These are phyloP conservation scores for Acanthamoeba castellanii DNA, from an alignment of 208 protist genomes.

Conservation along the genomic window DNA sequence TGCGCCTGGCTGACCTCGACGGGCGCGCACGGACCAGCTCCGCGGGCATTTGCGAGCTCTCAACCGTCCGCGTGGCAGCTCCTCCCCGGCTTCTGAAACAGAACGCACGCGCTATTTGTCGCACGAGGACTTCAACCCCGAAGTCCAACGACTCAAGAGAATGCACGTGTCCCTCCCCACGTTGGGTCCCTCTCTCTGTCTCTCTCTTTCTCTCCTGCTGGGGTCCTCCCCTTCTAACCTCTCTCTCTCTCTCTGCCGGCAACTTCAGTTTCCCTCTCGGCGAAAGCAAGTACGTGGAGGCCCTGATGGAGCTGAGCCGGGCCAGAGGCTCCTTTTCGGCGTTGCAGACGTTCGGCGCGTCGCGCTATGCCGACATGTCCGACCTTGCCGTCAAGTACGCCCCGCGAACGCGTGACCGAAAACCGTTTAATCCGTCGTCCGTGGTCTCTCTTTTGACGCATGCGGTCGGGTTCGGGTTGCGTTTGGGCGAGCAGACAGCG, in stretches of 20 bases:
- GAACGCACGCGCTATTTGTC: background rate
- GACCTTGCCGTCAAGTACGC: constrained; percentile 12
- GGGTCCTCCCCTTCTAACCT: background rate
- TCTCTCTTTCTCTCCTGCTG: background rate
- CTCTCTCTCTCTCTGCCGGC: background rate
- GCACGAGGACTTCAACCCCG: background rate
- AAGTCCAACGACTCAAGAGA: background rate
- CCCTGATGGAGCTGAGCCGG: background rate
- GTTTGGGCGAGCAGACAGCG: background rate
- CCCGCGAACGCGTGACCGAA: no score
- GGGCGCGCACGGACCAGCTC: background rate
- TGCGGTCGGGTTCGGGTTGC: background rate
- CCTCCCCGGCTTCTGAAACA: background rate
- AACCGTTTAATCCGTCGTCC: no score
- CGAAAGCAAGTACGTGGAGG: constrained; percentile 4
- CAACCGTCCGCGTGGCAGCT: background rate
- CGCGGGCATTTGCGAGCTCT: background rate
- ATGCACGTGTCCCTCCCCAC: background rate
- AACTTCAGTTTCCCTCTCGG: background rate
- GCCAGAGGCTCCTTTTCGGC: background rate
- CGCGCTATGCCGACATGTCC: background rate
- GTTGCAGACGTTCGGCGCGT: background rate
- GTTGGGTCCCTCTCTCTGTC: background rate
- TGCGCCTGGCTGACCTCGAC: no score
- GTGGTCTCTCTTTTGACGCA: background rate